phyloP scores from a whole-genome alignment of 2,329 filamentous ascomycete species.

The Taxawa tesnikishii region DNA sequence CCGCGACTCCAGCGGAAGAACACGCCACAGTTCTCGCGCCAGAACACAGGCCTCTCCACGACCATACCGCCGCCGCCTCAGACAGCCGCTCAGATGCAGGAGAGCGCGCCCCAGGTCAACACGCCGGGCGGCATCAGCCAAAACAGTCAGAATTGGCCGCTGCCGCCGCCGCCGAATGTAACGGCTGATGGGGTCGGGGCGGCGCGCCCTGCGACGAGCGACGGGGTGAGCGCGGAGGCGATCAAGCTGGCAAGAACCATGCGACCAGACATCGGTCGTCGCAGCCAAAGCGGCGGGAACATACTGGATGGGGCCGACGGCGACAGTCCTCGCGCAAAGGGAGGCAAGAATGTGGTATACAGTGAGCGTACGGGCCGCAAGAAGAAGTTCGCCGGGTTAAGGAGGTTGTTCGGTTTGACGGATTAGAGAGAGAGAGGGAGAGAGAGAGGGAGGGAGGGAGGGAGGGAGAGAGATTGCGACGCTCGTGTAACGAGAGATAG shows the following conservation, averaged over 20 bases:
- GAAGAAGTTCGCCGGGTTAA: slow-evolving; percentile 57
- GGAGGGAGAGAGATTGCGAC: no score
- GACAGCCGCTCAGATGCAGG: no score
- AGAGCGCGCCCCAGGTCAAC: no score
- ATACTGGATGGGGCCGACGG: no score
- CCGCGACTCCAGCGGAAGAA: slow-evolving; percentile 37
- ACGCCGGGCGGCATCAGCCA: not conserved
- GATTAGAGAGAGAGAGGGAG: slow-evolving; percentile 26
- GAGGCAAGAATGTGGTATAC: slow-evolving; percentile 12
- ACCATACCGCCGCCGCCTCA: no score
- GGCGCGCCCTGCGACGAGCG: slow-evolving; percentile 18
- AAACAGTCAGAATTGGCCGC: slow-evolving; percentile 31
- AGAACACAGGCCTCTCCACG: not conserved
- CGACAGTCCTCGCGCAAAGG: slow-evolving; percentile 2
- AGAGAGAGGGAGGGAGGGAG: not conserved
- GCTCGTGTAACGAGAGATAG: no score
- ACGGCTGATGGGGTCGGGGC: slow-evolving; percentile 4
- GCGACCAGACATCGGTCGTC: slow-evolving; percentile 18
- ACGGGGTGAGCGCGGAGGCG: slow-evolving; percentile 18
- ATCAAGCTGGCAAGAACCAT: slow-evolving; percentile 12
- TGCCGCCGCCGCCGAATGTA: slow-evolving; percentile 23
- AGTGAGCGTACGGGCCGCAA: slow-evolving; percentile 30
- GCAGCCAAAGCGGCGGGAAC: slow-evolving; percentile 14
- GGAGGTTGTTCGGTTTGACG: slow-evolving; percentile 51
- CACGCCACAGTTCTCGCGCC: slow-evolving; percentile 16